Evolutionary conservation across 2,329 filamentous ascomycete genomes (phyloP).

Genomic region (Clonostachys solani): DNA sequence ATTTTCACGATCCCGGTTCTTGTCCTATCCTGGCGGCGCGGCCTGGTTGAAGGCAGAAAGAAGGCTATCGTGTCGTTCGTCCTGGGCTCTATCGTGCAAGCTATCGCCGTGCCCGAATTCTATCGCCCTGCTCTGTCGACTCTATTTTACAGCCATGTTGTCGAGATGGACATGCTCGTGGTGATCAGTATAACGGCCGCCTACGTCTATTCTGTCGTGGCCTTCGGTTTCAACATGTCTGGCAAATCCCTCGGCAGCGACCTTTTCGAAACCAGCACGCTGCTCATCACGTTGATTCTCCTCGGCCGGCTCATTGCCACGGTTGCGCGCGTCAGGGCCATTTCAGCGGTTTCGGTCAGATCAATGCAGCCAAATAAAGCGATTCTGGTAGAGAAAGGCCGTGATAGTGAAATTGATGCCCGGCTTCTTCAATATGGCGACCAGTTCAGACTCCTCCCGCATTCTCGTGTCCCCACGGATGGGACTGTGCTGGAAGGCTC

Average conservation of each 20-base stretch:
- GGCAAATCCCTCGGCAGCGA: slow-evolving; percentile 19
- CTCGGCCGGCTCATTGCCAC: slow-evolving; percentile 48
- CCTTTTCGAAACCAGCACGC: slow-evolving; percentile 60
- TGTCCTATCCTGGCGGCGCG: slow-evolving; percentile 22
- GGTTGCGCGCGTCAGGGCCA: slow-evolving; percentile 47
- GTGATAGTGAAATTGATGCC: slow-evolving; percentile 53
- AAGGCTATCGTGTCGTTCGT: slow-evolving; percentile 26
- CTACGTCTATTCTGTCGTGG: slow-evolving; percentile 42
- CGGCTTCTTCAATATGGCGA: slow-evolving; percentile 70
- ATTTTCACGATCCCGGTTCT: slow-evolving; percentile 24
- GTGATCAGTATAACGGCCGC: slow-evolving; percentile 49
- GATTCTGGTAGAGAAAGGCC: slow-evolving; percentile 35
- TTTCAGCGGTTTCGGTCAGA: slow-evolving; percentile 49
- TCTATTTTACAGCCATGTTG: slow-evolving; percentile 33
- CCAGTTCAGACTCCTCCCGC: slow-evolving; percentile 56
- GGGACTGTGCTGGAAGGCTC: slow-evolving; percentile 59
- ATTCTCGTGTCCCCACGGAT: slow-evolving; percentile 62
- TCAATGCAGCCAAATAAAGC: slow-evolving; percentile 57
- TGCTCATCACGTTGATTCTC: slow-evolving; percentile 57
- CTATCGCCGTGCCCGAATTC: slow-evolving; percentile 42
- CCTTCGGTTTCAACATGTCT: slow-evolving; percentile 27
- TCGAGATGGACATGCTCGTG: slow-evolving; percentile 55
- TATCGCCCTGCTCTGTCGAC: slow-evolving; percentile 41
- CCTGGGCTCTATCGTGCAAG: slow-evolving; percentile 46
- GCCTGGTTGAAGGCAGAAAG: slow-evolving; percentile 10